These are phyloP conservation scores for Fusarium aywerte DNA, from an alignment of 2,329 filamentous ascomycete species.

Conservation along the genomic window DNA sequence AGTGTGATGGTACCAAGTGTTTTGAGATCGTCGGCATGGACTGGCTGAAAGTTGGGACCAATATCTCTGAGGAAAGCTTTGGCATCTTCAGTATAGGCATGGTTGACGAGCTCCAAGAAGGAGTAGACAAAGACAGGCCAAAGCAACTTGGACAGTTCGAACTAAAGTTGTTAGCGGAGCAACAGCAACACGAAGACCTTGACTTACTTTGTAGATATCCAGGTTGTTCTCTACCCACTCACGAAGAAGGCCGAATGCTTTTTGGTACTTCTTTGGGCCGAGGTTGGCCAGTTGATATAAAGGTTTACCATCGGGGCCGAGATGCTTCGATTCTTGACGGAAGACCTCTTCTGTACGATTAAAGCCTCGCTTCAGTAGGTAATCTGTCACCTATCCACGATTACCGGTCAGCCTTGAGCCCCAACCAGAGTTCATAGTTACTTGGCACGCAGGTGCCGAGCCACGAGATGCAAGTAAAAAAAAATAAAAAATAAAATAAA, in stretches of 20 bases:
- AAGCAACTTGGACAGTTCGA: slow-evolving; percentile 85
- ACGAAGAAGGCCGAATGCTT: slow-evolving; percentile 77
- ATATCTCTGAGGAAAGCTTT: slow-evolving; percentile 78
- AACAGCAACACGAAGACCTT: neutral
- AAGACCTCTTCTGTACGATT: slow-evolving; percentile 92
- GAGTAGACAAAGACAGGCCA: slow-evolving; percentile 98
- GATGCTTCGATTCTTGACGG: slow-evolving; percentile 85
- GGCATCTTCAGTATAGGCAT: slow-evolving; percentile 77
- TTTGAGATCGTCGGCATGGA: slow-evolving; percentile 84
- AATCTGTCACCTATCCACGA: slow-evolving; percentile 78
- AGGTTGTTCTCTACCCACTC: slow-evolving; percentile 92
- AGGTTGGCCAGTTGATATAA: slow-evolving; percentile 74
- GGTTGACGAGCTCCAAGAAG: slow-evolving; percentile 80
- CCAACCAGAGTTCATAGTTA: neutral
- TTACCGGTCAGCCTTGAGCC: slow-evolving; percentile 19
- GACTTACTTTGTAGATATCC: slow-evolving; percentile 86
- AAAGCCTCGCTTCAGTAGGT: slow-evolving; percentile 95
- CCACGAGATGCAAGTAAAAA: too few species aligned
- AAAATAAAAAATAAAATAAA: too few species aligned
- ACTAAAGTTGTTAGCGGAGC: slow-evolving; percentile 59
- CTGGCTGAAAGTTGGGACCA: slow-evolving; percentile 75
- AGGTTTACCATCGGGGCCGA: slow-evolving; percentile 83
- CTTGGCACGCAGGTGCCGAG: neutral
- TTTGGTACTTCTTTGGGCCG: slow-evolving; percentile 80
- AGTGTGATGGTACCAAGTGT: slow-evolving; percentile 78